Conservation (phyloP, 305 asterid genomes). For the Fraxinus ornus region DNA sequence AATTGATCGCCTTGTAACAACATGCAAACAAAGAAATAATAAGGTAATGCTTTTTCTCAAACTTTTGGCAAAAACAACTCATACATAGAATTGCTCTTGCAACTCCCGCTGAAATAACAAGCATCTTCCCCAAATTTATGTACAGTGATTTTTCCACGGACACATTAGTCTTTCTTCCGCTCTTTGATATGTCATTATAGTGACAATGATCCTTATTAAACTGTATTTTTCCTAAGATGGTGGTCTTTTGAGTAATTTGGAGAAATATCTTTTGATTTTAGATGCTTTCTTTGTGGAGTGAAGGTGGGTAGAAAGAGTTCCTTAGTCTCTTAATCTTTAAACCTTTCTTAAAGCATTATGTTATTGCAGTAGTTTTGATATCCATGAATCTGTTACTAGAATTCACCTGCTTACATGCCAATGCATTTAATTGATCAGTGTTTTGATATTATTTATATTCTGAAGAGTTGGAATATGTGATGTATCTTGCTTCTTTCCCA, state of each 20-base stretch:
- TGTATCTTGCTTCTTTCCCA: constrained; percentile 15
- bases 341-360: not conserved
- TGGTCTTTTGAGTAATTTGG: constrained; percentile 9
- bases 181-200: not conserved
- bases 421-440: constrained; percentile 23
- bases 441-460: not conserved
- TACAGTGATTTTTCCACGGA: not conserved
- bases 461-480: not conserved
- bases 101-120: not conserved
- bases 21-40: not conserved
- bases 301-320: not conserved
- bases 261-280: not conserved
- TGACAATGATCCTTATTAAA: not conserved
- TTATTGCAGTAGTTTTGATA: not conserved
- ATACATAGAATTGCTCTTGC: constrained; percentile 10
- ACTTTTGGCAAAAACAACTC: not conserved
- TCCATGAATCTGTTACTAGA: constrained; percentile 1
- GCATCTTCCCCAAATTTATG: not conserved
- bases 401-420: not conserved
- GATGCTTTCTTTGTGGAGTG: constrained; percentile 10
- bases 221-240: not conserved
- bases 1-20: not conserved
- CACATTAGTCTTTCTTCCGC: not conserved
- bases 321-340: not conserved
- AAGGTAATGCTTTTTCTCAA: not conserved